Evolutionary conservation across 108 stramenopile species (phyloP), one percentile per base, ranked within the genome.

Genomic region (Conticribra guillardii): DNA sequence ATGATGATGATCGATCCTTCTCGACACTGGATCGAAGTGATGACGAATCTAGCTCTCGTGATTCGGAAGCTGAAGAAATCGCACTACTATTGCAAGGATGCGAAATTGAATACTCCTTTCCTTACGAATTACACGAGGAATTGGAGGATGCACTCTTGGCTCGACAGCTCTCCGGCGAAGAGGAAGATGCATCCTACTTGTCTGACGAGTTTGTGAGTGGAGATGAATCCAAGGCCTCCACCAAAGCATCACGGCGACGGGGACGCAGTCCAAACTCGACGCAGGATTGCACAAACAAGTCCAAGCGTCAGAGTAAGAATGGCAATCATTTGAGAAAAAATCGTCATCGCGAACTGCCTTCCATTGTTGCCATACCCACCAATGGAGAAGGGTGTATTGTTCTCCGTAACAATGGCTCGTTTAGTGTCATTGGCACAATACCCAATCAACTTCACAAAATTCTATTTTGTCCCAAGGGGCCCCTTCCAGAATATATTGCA

Each of bases 381-480:
- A 93, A 93, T 62, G 89, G 87, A 26, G 59, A 80, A 37, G 89
- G 86, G 19, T 86, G 84, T 33, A 73, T 93, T 15, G 85, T 93
- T 23, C 59, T 93, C 37, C 87, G 89, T 58, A 77, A 86, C n/a
- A 85, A 82, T 71, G 91, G 89, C 23, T 84, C 86, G 8, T 89
- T 90, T 41, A 83, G 85, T 18, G 88, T 87, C 61, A 84, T 88
- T 31, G 87, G 87, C 0, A 31, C 59, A 16, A 87, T 93, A 33
- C 87, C 92, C 17, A 84, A 85, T 60, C 53, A 69, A 9, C 61
- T 90, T 17, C 80, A 84, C 60, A 79, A 81, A 45, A 77, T 82
- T 50, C 53, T 93, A 14, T 79, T 78, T 21, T 68, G 76, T 51
- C 69, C 80, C 1, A 47, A 65, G 16, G 68, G 84, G 15, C 62